Conservation (phyloP, 129 eudicot species). For the Glebionis coronaria region DNA sequence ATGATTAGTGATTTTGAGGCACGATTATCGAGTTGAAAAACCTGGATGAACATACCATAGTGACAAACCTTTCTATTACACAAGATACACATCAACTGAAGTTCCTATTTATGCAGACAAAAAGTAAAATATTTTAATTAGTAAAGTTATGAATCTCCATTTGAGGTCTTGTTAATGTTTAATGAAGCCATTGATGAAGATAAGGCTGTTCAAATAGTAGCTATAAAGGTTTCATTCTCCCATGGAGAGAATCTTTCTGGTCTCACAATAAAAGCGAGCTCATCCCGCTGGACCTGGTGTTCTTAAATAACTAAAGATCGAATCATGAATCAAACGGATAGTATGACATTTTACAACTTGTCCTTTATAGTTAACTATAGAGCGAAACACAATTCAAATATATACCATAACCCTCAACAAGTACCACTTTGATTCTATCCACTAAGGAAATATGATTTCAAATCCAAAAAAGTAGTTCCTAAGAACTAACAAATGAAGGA, state of each 20-base stretch:
- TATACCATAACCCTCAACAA: constrained; percentile 52
- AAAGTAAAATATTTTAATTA: too few relatives aligned
- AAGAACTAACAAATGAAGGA: constrained; percentile 48
- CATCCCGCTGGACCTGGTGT: constrained; percentile 87
- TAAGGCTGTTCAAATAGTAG: constrained; percentile 42
- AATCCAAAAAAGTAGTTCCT: constrained; percentile 75
- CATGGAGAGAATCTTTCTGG: constrained; percentile 91
- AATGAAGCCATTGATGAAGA: constrained; percentile 21
- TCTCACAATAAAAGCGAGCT: constrained; percentile 65
- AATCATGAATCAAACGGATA: background rate
- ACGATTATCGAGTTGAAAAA: constrained; percentile 34
- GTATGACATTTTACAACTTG: too few relatives aligned
- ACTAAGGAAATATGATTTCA: constrained; percentile 62
- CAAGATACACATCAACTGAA: constrained; percentile 3
- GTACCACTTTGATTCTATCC: constrained; percentile 76
- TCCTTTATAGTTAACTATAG: too few relatives aligned
- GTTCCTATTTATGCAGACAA: background rate
- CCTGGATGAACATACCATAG: constrained; percentile 48
- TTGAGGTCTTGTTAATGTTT: constrained; percentile 40
- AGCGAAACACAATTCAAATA: too few relatives aligned
- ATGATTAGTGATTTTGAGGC: constrained; percentile 28
- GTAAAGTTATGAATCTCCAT: constrained; percentile 13
- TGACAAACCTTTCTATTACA: constrained; percentile 41
- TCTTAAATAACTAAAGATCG: background rate
- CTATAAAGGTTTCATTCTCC: constrained; percentile 62